A percentile compares a stretch with the other conserved stretches of the same genome.
phyloP scores from a whole-genome alignment of 768 basidiomycete genomes.

The Chalciporus pseudorubinellus region DNA sequence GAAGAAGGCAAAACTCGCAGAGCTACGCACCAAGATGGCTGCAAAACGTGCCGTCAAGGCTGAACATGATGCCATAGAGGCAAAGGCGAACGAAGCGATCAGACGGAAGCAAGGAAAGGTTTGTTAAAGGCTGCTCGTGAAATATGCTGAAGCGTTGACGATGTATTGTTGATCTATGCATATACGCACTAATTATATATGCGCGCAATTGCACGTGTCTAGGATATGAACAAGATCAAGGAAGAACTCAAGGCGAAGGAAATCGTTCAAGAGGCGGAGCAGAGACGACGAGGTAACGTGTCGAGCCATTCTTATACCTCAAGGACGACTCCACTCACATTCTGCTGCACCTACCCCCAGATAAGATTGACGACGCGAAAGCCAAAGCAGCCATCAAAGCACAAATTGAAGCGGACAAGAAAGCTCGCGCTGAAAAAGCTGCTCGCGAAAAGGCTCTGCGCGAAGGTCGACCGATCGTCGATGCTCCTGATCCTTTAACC shows the following conservation, averaged over 20 bases:
- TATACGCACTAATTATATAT: neutral
- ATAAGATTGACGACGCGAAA: slow-evolving; percentile 86
- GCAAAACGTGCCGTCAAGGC: slow-evolving; percentile 76
- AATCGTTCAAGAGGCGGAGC: slow-evolving; percentile 77
- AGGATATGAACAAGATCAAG: slow-evolving; percentile 72
- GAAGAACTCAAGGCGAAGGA: slow-evolving; percentile 81
- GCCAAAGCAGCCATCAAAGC: slow-evolving; percentile 86
- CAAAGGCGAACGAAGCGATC: slow-evolving; percentile 71
- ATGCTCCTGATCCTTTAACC: slow-evolving; percentile 28
- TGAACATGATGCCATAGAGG: slow-evolving; percentile 69
- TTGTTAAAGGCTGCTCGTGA: slow-evolving; percentile 3
- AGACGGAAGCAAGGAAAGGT: slow-evolving; percentile 86
- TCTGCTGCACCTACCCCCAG: slow-evolving; percentile 37
- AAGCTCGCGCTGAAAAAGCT: slow-evolving; percentile 79
- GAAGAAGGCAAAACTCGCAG: slow-evolving; percentile 75
- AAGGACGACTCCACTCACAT: neutral
- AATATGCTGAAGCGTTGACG: neutral
- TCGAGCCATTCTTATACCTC: neutral
- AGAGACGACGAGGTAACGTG: slow-evolving; percentile 66
- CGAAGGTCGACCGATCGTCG: slow-evolving; percentile 60
- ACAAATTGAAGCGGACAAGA: slow-evolving; percentile 94
- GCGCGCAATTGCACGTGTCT: neutral
- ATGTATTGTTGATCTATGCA: neutral
- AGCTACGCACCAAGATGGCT: slow-evolving; percentile 75
- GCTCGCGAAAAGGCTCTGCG: slow-evolving; percentile 90